Evolutionary conservation across 75 land plant species (phyloP).

Genomic region (Cunninghamia lanceolata): DNA sequence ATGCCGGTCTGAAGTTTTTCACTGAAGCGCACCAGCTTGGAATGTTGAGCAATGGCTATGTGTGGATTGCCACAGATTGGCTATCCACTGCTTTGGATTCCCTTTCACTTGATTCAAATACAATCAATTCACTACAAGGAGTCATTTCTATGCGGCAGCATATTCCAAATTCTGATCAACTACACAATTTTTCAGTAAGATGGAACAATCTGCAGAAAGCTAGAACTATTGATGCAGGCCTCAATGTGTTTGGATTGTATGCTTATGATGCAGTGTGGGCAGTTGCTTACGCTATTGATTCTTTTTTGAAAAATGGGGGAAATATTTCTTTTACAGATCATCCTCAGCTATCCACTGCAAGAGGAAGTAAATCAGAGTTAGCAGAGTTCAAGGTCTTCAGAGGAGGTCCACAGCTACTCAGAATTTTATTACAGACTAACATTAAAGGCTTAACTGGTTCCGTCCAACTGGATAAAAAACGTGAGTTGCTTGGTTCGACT

Average conservation of each 20-base stretch:
- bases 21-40: constrained; percentile 46
- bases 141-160: constrained; percentile 64
- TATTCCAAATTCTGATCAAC: constrained; percentile 43
- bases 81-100: constrained; percentile 34
- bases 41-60: constrained; percentile 66
- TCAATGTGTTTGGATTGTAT: constrained; percentile 57
- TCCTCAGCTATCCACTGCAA: constrained; percentile 14
- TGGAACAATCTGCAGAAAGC: constrained; percentile 36
- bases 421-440: constrained; percentile 31
- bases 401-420: constrained; percentile 40
- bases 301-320: constrained; percentile 49
- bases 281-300: constrained; percentile 57
- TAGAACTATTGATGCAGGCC: constrained; percentile 7
- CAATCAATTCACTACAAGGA: constrained; percentile 54
- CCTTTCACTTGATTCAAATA: constrained; percentile 20
- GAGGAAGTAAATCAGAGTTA: constrained; percentile 36
- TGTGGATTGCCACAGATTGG: constrained; percentile 78
- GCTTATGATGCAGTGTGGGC: constrained; percentile 76
- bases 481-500: constrained; percentile 34
- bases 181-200: constrained; percentile 38
- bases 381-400: constrained; percentile 49
- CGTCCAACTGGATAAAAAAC: constrained; percentile 36
- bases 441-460: constrained; percentile 52
- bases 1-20: constrained; percentile 34
- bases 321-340: constrained; percentile 46